phyloP scores from a whole-genome alignment of 306 rosid genomes.

The Fagus crenata region DNA sequence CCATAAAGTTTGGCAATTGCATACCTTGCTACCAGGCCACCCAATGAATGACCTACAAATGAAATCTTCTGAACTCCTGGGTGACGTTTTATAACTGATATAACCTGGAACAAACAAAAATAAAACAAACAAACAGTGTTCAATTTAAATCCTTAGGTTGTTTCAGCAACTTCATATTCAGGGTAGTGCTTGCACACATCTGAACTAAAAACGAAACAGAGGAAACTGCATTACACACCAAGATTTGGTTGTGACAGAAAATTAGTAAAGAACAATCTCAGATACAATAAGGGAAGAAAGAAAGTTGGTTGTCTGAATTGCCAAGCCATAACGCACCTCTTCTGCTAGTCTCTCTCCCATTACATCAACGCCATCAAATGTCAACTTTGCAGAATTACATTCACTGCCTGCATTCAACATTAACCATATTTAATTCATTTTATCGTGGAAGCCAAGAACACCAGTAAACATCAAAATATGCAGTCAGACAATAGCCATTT shows the following conservation, averaged over 20 bases:
- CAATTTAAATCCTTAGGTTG: constrained; percentile 21
- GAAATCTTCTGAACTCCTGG: constrained; percentile 69
- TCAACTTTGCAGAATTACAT: constrained; percentile 59
- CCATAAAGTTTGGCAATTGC: constrained; percentile 74
- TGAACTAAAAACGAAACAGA: neutral
- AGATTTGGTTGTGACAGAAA: constrained; percentile 2
- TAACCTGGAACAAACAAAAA: constrained; percentile 48
- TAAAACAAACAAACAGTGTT: neutral
- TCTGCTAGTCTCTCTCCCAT: constrained; percentile 81
- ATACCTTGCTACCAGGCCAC: constrained; percentile 79
- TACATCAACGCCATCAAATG: constrained; percentile 85
- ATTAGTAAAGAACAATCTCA: neutral
- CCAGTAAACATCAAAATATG: constrained; percentile 8
- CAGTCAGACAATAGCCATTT: constrained; percentile 15
- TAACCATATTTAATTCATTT: constrained; percentile 32
- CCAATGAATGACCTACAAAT: constrained; percentile 75
- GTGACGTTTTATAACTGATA: constrained; percentile 56
- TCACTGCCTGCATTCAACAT: constrained; percentile 74
- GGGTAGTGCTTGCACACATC: neutral
- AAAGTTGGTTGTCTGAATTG: constrained; percentile 12
- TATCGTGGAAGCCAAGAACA: constrained; percentile 15
- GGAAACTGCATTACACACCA: neutral
- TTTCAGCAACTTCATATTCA: constrained; percentile 14
- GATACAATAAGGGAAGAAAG: neutral
- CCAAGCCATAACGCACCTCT: constrained; percentile 51